Evolutionary conservation across 306 rosid genomes (phyloP), one percentile per base, ranked within the genome.

Genomic region (Crotalaria pallida): DNA sequence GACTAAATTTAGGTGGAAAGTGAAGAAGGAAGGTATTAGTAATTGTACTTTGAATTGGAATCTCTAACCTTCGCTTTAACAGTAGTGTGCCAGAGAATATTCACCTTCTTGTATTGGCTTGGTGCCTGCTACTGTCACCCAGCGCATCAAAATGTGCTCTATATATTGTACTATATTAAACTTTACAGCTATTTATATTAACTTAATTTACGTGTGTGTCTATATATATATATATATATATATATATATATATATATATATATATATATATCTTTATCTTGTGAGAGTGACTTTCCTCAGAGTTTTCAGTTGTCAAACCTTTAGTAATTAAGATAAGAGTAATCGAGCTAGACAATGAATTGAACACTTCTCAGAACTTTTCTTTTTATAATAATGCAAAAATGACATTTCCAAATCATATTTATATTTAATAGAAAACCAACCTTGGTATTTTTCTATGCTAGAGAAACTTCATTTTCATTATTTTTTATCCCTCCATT

Each of bases 81-180:
- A 21, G 52, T n/a, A n/a, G n/a, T n/a, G n/a, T 31, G 72, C 33
- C 57, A 76, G 60, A 59, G 75, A 68, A 67, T 76, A 68, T 68
- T 59, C 80, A 68, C 75, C 47, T 49, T 13, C 12, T 7, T 17
- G 29, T 13, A 8, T 7, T 17, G 29, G 23, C 38, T 10, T 17
- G 12, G 12, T 33, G 62, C 61, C 61, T 38, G 48, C 53, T 49
- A 29, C 59, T n/a, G n/a, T n/a, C n/a, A 29, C 29, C 6, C 9
- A 23, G 57, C n/a, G 57, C 40, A 56, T 55, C 0, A n/a, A n/a
- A 57, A 52, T 23, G 6, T 22, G 22, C 29, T 26, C 0, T 26
- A 11, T 52, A 53, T 55, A 38, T 23, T 33, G 13, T 36, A 63
- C 7, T 24, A 3, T 24, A 24, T 24, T 24, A 24, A 24, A 24